A percentile compares a stretch with the other conserved stretches of the same genome.
Evolutionary conservation across 352 stramenopile genomes (phyloP).

Genomic region (Globisporangium barbulae): DNA sequence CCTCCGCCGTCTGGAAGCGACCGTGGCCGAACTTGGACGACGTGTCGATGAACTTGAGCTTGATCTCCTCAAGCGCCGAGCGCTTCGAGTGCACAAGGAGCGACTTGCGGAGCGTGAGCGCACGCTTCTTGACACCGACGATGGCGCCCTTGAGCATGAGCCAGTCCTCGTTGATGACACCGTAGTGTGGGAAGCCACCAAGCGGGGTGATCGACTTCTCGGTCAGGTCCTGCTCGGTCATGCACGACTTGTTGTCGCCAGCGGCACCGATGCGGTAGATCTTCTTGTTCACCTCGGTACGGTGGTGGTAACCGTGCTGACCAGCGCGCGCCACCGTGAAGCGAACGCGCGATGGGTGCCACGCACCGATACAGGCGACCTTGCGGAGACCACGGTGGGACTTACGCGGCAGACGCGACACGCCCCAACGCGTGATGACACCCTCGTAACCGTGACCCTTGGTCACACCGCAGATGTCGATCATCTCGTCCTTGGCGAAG

Average conservation of each 20-base stretch:
- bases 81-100: slow-evolving; percentile 97
- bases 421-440: slow-evolving; percentile 99
- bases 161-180: slow-evolving; percentile 99
- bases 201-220: slow-evolving; percentile 99
- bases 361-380: slow-evolving; percentile 99
- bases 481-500: slow-evolving; percentile 96
- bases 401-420: slow-evolving; percentile 99
- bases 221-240: slow-evolving; percentile 99
- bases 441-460: slow-evolving; percentile 99
- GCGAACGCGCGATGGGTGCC: slow-evolving; percentile 98
- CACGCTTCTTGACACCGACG: slow-evolving; percentile 98
- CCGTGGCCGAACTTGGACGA: slow-evolving; percentile 99
- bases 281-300: slow-evolving; percentile 99
- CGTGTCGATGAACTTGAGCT: slow-evolving; percentile 95
- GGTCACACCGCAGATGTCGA: slow-evolving; percentile 98
- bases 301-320: slow-evolving; percentile 99
- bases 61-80: slow-evolving; percentile 96
- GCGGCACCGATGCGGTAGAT: slow-evolving; percentile 98
- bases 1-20: slow-evolving; percentile 99
- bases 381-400: slow-evolving; percentile 99
- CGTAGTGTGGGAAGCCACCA: slow-evolving; percentile 99
- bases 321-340: slow-evolving; percentile 98
- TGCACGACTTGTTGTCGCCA: slow-evolving; percentile 93
- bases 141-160: slow-evolving; percentile 99
- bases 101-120: slow-evolving; percentile 98